Evolutionary conservation across 2,329 filamentous ascomycete species (phyloP).

Genomic region (Botryotinia calthae): DNA sequence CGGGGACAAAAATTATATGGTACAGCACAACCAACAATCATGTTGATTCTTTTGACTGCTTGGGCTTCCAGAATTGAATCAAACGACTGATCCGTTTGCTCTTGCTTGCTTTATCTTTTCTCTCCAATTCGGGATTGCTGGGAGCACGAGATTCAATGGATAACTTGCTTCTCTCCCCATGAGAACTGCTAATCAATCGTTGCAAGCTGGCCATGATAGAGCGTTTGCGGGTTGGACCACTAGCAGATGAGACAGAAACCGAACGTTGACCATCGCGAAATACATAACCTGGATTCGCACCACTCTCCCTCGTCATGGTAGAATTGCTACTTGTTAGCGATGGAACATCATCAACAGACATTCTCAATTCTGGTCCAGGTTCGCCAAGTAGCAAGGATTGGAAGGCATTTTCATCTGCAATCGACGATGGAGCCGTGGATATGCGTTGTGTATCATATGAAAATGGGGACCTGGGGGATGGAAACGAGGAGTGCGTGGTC

Average conservation of each 20-base stretch:
- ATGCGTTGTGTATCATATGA: constrained; percentile 70
- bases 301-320: constrained; percentile 69
- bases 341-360: constrained; percentile 71
- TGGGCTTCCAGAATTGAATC: constrained; percentile 73
- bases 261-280: constrained; percentile 58
- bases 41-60: constrained; percentile 23
- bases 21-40: constrained; percentile 1
- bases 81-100: constrained; percentile 69
- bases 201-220: constrained; percentile 76
- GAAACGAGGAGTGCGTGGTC: constrained; percentile 52
- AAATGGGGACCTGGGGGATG: constrained; percentile 67
- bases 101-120: constrained; percentile 60
- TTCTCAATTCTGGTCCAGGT: constrained; percentile 67
- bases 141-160: constrained; percentile 60
- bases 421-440: constrained; percentile 72
- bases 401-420: constrained; percentile 68
- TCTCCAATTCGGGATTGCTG: constrained; percentile 39
- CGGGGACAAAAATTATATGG: background rate
- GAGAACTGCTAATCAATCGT: constrained; percentile 70
- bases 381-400: constrained; percentile 71
- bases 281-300: constrained; percentile 47
- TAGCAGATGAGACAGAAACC: constrained; percentile 58
- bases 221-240: constrained; percentile 63
- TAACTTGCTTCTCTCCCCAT: constrained; percentile 72
- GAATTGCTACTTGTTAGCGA: constrained; percentile 75